Base-by-base conservation (phyloP, 208 protist species). In the Porcisia deanei region DNA sequence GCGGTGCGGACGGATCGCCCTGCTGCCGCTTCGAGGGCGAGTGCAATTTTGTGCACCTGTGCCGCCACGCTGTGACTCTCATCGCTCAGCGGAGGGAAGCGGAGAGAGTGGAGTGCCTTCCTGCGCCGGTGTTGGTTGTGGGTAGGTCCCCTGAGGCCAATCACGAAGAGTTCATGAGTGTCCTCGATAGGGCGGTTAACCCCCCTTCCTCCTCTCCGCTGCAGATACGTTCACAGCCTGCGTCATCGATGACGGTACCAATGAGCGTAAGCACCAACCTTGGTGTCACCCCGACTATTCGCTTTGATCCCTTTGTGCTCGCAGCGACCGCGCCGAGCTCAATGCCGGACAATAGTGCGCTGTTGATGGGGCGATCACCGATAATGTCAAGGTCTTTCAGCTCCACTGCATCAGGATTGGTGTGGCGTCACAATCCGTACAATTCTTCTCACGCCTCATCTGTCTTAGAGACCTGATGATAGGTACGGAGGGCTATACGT, bases 381-480 rank as follows among this genome's bases (percentile, higher is more conserved):
- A 55, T 80, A 14, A 85, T 76, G 81, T 75, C 76, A 12, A 83
- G 88, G 10, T 94, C 89, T 9, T 89, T 91, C 65, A 93, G 85
- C 75, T 94, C 86, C 30, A 94, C 88, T 25, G 72, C 89, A 0
- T 83, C 80, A 5, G 86, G 88, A 49, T 65, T 93, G 59, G 81
- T 94, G 41, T 96, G 92, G 90, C 85, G 89, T 1, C 92, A 96
- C 75, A 96, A 96, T 58, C 92, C 92, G 0, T 96, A 96, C 65
- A 86, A 79, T 34, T 85, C 82, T 0, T 86, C 88, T 14, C 79
- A 80, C 41, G 77, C 84, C 25, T 96, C 88, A 6, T 91, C 88
- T 20, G 80, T 89, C 25, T 82, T 96, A 61, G 89, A 93, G 58
- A 96, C 89, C 30, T 94, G 81, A 63, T 30, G 30, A 54, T 34